Conservation (phyloP, 2,329 filamentous ascomycete species). For the Cladosporium sp. region DNA sequence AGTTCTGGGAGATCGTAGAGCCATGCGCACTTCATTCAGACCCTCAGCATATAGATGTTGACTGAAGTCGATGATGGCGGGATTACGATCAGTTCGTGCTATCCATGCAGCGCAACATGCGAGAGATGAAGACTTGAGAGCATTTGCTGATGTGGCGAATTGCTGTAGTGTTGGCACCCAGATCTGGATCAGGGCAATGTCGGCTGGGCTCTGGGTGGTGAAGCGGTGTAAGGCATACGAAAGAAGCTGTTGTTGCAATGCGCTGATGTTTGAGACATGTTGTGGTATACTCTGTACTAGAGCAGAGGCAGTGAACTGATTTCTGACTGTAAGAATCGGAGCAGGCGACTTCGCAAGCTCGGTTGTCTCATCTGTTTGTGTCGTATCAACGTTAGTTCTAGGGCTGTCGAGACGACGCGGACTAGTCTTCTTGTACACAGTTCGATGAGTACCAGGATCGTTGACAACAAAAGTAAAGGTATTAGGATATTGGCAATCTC, state of each 20-base stretch:
- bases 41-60: not conserved
- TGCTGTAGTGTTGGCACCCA: conserved; percentile 7
- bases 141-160: not conserved
- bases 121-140: not conserved
- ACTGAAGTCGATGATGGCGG: conserved; percentile 2
- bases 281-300: not conserved
- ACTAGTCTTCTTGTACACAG: not conserved
- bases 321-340: not conserved
- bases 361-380: not conserved
- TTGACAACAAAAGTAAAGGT: conserved; percentile 7
- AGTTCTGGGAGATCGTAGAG: not conserved
- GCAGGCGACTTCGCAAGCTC: not conserved
- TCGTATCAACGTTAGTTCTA: not conserved
- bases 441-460: conserved; percentile 3
- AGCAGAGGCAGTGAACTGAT: not conserved
- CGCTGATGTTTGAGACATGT: not conserved
- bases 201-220: not conserved
- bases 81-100: not conserved
- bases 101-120: conserved; percentile 7
- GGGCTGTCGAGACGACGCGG: not conserved
- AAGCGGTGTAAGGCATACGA: not conserved
- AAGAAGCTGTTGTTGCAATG: conserved; percentile 5
- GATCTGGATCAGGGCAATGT: not conserved
- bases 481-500: not conserved
- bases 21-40: not conserved